Percentiles rank a stretch among this genome's conserved stretches.
Conservation (phyloP, 441 rosid species). For the Viola pubescens region DNA sequence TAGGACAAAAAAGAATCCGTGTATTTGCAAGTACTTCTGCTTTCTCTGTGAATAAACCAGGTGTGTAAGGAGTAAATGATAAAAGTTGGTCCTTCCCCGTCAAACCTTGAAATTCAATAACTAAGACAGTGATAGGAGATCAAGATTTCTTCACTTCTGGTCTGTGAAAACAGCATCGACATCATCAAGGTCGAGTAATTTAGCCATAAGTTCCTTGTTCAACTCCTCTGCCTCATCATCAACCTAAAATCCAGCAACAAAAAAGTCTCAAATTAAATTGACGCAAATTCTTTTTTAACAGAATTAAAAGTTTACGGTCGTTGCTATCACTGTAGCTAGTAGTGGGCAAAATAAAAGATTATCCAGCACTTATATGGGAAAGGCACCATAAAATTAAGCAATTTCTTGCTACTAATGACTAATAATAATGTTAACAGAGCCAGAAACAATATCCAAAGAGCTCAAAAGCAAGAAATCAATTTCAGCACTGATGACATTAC, state of each 20-base stretch:
- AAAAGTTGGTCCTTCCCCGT: neutral
- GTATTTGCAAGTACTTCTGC: no score
- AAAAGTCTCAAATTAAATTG: neutral
- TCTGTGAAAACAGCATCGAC: conserved; percentile 82
- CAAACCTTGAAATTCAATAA: neutral
- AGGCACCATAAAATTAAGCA: no score
- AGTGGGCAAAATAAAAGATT: no score
- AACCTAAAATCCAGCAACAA: conserved; percentile 33
- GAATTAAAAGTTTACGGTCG: neutral
- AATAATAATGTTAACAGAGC: no score
- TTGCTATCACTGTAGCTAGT: neutral
- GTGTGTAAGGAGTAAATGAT: neutral
- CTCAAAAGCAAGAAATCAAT: neutral
- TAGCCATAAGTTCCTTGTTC: conserved; percentile 72
- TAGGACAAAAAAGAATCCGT: no score
- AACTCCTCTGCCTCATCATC: conserved; percentile 88
- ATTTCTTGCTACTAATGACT: no score
- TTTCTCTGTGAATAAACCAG: neutral
- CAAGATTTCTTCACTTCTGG: conserved; percentile 41
- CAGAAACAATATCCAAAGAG: no score
- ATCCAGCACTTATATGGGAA: no score
- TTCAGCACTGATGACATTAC: conserved; percentile 25
- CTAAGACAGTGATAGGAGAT: neutral
- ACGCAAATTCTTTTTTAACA: no score
- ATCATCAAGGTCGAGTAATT: conserved; percentile 79